Base-by-base conservation (phyloP, 225 moss, liverwort and hornwort genomes). In the Takakia lepidozioides region DNA sequence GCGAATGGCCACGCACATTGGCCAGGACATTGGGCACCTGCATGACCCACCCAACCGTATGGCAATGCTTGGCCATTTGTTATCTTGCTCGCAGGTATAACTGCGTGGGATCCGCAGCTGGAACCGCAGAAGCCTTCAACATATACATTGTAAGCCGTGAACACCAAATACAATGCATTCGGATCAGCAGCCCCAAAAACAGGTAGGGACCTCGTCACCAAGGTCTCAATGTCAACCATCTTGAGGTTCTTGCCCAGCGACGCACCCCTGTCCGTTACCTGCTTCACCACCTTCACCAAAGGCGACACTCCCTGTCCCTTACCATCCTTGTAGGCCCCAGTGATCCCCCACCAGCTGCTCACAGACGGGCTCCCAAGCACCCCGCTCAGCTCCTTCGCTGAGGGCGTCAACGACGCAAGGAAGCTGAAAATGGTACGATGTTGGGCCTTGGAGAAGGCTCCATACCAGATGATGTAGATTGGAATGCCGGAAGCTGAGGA, bases 1-100 rank as follows among this genome's bases (percentile, higher is more conserved):
- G 84, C 79, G 2, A 82, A 92, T 0, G 88, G 88, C 88, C 88
- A 88, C 1, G 88, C 78, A 54, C 88, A 88, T 39, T 65, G 69
- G 1, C 81, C 87, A 28, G 87, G 82, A 48, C 92, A 92, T n/a
- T 92, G 75, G 2, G 56, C 60, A 8, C 54, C 84, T 0, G 92
- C 62, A 16, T 92, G 66, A 0, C 87, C 92, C 0, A 92, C 71
- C 92, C 92, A 92, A 0, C 81, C 81, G 15, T 80, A 92, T 1
- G 83, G 75, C 1, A 92, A 72, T 59, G 84, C 82, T 8, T 59
- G 68, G 3, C 72, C 70, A 0, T 21, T 37, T 14, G 72, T 57
- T 3, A 43, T 22, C 0, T 64, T 47, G 11, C 54, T 66, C 1
- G 80, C 19, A 5, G 47, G 36, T 0, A 84, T 44, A 29, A 78